Percentiles rank a stretch among this genome's conserved stretches.
These are phyloP conservation scores for Evansstolkia leycettana DNA, from an alignment of 495 filamentous ascomycete species.

Conservation along the genomic window DNA sequence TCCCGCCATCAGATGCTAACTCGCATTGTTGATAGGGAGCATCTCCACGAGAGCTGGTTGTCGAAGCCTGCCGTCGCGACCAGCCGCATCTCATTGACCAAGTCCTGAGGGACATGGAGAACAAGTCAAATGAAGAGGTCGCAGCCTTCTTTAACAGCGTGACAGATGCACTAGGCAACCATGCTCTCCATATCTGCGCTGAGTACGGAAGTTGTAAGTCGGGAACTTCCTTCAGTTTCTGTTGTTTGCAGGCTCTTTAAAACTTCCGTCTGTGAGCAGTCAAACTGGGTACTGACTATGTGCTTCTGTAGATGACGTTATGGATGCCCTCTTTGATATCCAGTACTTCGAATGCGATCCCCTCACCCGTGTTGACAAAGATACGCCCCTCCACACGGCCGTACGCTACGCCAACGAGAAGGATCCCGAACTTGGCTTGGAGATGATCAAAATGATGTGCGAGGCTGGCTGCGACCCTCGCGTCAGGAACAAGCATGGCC, in stretches of 20 bases:
- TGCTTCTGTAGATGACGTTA: constrained; percentile 56
- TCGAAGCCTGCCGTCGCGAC: constrained; percentile 89
- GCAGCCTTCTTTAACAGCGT: constrained; percentile 72
- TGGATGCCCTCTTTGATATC: constrained; percentile 89
- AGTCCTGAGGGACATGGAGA: constrained; percentile 31
- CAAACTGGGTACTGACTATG: not conserved
- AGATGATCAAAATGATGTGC: constrained; percentile 77
- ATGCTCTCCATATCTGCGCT: constrained; percentile 83
- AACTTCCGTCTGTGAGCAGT: not conserved
- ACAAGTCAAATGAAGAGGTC: constrained; percentile 39
- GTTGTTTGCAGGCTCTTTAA: not conserved
- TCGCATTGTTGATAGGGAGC: constrained; percentile 52
- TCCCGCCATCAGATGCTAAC: constrained; percentile 1
- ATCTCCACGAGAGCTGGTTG: constrained; percentile 67
- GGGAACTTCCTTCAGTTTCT: not conserved
- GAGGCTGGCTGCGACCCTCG: constrained; percentile 79
- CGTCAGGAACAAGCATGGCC: constrained; percentile 33
- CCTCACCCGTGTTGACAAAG: constrained; percentile 62
- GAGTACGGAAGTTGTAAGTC: constrained; percentile 70
- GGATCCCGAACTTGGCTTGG: constrained; percentile 49
- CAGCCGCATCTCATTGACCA: constrained; percentile 71
- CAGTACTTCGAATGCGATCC: constrained; percentile 92
- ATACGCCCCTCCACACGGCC: constrained; percentile 84
- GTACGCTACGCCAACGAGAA: constrained; percentile 71
- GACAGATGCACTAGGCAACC: constrained; percentile 72